phyloP scores from a whole-genome alignment of 31 red algal species.

The Asparagopsis taxiformis region DNA sequence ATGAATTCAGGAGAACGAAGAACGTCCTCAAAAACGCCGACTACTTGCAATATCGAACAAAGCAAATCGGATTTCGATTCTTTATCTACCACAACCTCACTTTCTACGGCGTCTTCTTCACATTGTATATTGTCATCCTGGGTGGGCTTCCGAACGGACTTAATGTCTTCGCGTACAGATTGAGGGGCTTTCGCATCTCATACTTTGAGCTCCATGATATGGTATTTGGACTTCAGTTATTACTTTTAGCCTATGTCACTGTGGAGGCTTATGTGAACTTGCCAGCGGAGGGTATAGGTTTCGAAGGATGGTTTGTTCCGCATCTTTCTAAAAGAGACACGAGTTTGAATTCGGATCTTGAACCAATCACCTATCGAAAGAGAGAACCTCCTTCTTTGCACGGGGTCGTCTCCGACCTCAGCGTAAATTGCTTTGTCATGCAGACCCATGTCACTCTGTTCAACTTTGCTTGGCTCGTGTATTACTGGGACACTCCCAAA shows the following conservation, averaged over 20 bases:
- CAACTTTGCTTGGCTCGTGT: conserved; percentile 89
- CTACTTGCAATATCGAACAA: conserved; percentile 74
- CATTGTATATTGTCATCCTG: conserved; percentile 57
- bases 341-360: conserved; percentile 47
- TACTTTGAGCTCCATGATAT: conserved; percentile 76
- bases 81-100: conserved; percentile 88
- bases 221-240: conserved; percentile 62
- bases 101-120: conserved; percentile 70
- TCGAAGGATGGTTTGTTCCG: conserved; percentile 77
- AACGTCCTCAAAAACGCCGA: conserved; percentile 74
- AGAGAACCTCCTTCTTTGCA: conserved; percentile 72
- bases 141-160: conserved; percentile 54
- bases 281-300: conserved; percentile 72
- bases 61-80: conserved; percentile 92
- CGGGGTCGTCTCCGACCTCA: conserved; percentile 79
- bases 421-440: conserved; percentile 88
- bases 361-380: conserved; percentile 89
- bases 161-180: conserved; percentile 50
- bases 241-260: conserved; percentile 68
- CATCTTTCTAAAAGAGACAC: conserved; percentile 40
- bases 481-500: conserved; percentile 88
- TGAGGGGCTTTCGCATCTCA: conserved; percentile 20
- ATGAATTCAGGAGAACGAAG: conserved; percentile 61
- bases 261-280: conserved; percentile 83
- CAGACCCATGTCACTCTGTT: conserved; percentile 86